These are phyloP conservation scores for Syzygium syzygioides DNA, from an alignment of 441 rosid genomes.

Conservation along the genomic window DNA sequence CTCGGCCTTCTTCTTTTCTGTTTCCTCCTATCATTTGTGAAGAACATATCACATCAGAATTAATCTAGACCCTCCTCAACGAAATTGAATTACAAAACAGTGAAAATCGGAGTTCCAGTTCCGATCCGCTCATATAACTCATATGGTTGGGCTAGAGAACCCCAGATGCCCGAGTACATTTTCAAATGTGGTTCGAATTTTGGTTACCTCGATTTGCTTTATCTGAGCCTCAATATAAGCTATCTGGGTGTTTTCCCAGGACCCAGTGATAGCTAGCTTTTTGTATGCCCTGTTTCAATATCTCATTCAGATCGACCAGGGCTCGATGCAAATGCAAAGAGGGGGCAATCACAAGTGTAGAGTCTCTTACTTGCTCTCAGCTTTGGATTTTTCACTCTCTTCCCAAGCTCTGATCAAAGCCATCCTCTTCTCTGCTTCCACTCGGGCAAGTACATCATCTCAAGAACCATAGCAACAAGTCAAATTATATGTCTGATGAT, in stretches of 20 bases:
- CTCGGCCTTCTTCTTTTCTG: constrained; percentile 43
- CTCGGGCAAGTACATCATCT: constrained; percentile 33
- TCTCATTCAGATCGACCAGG: background rate
- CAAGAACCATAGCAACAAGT: background rate
- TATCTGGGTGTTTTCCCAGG: constrained; percentile 48
- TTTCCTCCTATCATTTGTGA: constrained; percentile 34
- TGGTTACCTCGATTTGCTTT: constrained; percentile 36
- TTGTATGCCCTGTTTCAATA: constrained; percentile 36
- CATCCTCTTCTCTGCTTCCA: constrained; percentile 37
- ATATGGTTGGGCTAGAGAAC: background rate
- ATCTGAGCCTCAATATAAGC: constrained; percentile 34
- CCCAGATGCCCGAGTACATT: background rate
- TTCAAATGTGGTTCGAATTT: background rate
- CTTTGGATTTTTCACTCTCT: constrained; percentile 50
- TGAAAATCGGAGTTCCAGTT: background rate
- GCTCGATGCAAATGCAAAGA: background rate
- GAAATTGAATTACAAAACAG: background rate
- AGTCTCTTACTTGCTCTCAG: constrained; percentile 42
- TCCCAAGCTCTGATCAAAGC: constrained; percentile 59
- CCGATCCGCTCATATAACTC: background rate
- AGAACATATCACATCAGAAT: background rate
- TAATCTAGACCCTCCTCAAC: background rate
- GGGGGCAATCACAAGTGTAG: background rate
- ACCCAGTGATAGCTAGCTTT: constrained; percentile 26
- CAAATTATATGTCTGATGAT: background rate